These are phyloP conservation scores for Lipomyces yamadae DNA, from an alignment of 805 yeast genomes.

Conservation along the genomic window DNA sequence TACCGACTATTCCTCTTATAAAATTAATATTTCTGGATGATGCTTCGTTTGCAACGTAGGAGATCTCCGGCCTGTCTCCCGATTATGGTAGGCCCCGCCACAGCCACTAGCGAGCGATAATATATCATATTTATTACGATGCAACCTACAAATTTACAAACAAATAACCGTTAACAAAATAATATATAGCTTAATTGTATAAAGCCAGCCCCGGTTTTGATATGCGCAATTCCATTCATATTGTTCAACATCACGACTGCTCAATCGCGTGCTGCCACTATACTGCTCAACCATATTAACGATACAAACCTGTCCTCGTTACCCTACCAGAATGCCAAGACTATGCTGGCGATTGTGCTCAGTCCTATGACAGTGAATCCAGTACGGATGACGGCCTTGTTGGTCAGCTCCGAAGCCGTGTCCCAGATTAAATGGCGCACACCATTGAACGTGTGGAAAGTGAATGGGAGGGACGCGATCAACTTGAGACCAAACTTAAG, in stretches of 20 bases:
- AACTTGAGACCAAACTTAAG: conserved; percentile 70
- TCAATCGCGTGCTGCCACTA: neutral
- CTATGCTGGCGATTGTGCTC: conserved; percentile 59
- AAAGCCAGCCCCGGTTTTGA: neutral
- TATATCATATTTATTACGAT: too few relatives aligned
- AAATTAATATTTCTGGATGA: too few relatives aligned
- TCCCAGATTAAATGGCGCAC: conserved; percentile 96
- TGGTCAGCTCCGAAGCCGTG: conserved; percentile 73
- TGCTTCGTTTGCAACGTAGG: too few relatives aligned
- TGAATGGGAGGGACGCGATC: conserved; percentile 77
- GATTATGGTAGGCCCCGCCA: too few relatives aligned
- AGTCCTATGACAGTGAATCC: conserved; percentile 83
- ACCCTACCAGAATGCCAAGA: conserved; percentile 46
- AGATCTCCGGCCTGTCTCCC: too few relatives aligned
- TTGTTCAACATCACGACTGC: neutral
- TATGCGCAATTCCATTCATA: neutral
- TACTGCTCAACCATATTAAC: neutral
- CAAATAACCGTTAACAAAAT: too few relatives aligned
- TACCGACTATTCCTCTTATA: too few relatives aligned
- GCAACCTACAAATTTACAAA: too few relatives aligned
- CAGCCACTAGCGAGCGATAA: too few relatives aligned
- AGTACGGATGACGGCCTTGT: conserved; percentile 89
- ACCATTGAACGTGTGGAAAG: conserved; percentile 85
- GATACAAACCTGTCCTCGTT: neutral
- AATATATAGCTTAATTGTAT: neutral